Conservation (phyloP, 768 basidiomycete species). For the Trametes gibbosa region DNA sequence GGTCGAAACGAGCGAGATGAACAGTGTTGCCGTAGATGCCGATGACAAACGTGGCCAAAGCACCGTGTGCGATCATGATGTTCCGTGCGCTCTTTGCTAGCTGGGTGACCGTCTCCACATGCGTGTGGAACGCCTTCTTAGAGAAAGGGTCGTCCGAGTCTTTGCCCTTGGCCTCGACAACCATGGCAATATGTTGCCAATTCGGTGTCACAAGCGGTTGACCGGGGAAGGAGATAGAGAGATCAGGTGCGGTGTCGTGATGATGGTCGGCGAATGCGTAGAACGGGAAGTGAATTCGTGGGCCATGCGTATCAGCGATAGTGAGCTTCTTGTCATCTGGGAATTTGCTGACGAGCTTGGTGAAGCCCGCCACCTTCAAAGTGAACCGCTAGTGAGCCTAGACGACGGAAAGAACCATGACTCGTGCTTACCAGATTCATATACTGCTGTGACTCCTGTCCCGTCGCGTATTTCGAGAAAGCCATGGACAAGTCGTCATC, state of each 20-base stretch:
- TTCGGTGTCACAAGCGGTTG: background rate
- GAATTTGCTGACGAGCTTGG: background rate
- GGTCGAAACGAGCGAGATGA: constrained; percentile 18
- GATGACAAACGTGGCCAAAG: constrained; percentile 10
- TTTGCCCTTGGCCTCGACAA: constrained; percentile 4
- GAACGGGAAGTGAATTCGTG: background rate
- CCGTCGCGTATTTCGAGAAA: background rate
- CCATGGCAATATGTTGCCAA: constrained; percentile 9
- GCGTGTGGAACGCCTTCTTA: background rate
- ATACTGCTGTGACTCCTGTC: background rate
- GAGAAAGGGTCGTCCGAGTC: background rate
- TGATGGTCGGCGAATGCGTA: background rate
- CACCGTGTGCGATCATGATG: constrained; percentile 9
- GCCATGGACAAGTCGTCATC: background rate
- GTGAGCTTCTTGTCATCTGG: background rate
- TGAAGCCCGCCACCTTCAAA: background rate
- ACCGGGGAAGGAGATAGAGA: constrained; percentile 4
- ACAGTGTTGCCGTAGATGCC: constrained; percentile 9
- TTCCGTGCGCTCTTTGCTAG: constrained; percentile 14
- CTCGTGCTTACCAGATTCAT: background rate
- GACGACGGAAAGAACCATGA: background rate
- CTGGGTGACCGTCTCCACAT: background rate
- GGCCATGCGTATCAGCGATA: background rate
- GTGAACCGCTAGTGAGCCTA: background rate
- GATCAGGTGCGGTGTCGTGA: background rate